A percentile compares a stretch with the other conserved stretches of the same genome.
Conservation (phyloP, 176 grass and related monocot species). For the Juncus inflexus region DNA sequence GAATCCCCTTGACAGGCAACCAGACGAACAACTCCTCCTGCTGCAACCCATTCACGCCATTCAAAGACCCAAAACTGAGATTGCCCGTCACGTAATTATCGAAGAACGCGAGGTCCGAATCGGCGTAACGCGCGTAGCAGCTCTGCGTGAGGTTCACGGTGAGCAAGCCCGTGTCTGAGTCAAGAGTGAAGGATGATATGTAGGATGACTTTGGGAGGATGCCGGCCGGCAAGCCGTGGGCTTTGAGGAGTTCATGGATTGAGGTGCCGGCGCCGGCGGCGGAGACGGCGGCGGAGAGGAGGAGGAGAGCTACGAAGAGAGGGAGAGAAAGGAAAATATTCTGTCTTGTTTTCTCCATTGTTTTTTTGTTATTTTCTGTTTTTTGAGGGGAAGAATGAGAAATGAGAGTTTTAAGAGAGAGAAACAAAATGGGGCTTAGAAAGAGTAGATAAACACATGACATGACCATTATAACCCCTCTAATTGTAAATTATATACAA, state of each 20-base stretch:
- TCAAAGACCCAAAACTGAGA: constrained; percentile 71
- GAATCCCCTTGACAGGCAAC: constrained; percentile 91
- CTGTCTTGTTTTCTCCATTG: constrained; percentile 1
- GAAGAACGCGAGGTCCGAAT: constrained; percentile 63
- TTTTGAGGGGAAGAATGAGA: constrained; percentile 8
- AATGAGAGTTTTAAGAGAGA: constrained; percentile 27
- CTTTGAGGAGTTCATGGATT: constrained; percentile 68
- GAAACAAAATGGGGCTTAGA: not conserved
- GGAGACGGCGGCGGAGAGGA: constrained; percentile 12
- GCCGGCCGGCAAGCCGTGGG: constrained; percentile 63
- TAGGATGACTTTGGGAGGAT: constrained; percentile 49
- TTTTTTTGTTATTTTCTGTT: not conserved
- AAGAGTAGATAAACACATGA: no score
- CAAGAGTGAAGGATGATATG: constrained; percentile 51
- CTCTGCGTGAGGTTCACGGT: constrained; percentile 46
- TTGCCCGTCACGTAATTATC: constrained; percentile 62
- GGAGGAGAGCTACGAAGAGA: constrained; percentile 17
- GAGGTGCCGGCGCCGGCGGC: constrained; percentile 10
- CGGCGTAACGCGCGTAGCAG: constrained; percentile 73
- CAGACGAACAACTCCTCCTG: constrained; percentile 97
- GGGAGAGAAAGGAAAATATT: constrained; percentile 8
- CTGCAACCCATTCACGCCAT: constrained; percentile 53
- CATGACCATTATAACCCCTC: no score
- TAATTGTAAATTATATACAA: no score
- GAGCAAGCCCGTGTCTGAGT: constrained; percentile 49